phyloP scores from a whole-genome alignment of 2,329 filamentous ascomycete genomes.

The Fusarium aywerte region DNA sequence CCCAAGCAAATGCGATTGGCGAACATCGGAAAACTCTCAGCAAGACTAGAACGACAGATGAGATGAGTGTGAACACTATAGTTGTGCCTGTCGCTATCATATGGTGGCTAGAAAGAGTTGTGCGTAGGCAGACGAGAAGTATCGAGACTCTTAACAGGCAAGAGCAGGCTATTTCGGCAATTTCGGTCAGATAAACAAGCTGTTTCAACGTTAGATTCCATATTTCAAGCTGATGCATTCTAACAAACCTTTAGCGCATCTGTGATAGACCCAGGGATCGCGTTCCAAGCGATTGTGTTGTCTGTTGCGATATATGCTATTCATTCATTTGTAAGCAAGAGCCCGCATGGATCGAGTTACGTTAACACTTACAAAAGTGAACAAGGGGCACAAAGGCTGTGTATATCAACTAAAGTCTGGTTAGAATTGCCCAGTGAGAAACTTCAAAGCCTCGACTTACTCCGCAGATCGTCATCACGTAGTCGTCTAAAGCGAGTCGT shows the following conservation, averaged over 20 bases:
- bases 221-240: background rate
- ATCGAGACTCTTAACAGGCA: conserved; percentile 55
- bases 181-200: conserved; percentile 48
- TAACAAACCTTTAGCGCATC: conserved; percentile 30
- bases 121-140: conserved; percentile 54
- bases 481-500: conserved; percentile 53
- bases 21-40: conserved; percentile 57
- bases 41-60: conserved; percentile 52
- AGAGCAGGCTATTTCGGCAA: conserved; percentile 53
- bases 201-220: conserved; percentile 11
- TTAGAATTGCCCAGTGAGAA: conserved; percentile 1
- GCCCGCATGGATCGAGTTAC: too few relatives aligned
- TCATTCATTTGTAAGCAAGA: conserved; percentile 2
- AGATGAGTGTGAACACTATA: conserved; percentile 50
- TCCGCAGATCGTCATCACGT: conserved; percentile 51
- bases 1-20: conserved; percentile 51
- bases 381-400: conserved; percentile 32
- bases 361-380: conserved; percentile 16
- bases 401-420: conserved; percentile 38
- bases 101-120: conserved; percentile 50
- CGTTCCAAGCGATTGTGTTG: conserved; percentile 8
- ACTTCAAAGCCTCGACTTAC: conserved; percentile 37
- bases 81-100: conserved; percentile 50
- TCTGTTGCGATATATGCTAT: conserved; percentile 20
- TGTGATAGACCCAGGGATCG: conserved; percentile 9